These are phyloP conservation scores for Phaeosphaeriaceae sp. DNA, from an alignment of 2,329 filamentous ascomycete genomes.

Conservation along the genomic window DNA sequence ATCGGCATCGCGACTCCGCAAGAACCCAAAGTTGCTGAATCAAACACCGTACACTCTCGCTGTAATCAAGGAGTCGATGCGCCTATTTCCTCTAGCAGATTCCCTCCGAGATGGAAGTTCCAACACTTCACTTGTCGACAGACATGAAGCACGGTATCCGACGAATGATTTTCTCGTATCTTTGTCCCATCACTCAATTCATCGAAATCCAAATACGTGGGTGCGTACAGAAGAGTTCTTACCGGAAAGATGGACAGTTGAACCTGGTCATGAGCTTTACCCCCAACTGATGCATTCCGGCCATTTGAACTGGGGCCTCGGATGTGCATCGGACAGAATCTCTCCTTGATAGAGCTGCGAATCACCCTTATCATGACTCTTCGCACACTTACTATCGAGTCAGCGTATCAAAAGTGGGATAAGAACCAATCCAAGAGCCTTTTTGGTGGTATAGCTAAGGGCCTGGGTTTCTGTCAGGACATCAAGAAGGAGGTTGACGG, in stretches of 20 bases:
- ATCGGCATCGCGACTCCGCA: neutral
- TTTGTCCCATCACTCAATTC: slow-evolving; percentile 16
- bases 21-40: slow-evolving; percentile 32
- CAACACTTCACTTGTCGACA: slow-evolving; percentile 7
- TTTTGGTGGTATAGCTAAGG: too few species aligned
- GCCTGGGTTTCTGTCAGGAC: too few species aligned
- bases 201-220: slow-evolving; percentile 25
- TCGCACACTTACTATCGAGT: too few species aligned
- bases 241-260: slow-evolving; percentile 30
- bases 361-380: too few species aligned
- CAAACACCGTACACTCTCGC: slow-evolving; percentile 34
- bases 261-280: slow-evolving; percentile 8
- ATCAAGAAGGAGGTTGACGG: too few species aligned
- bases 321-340: too few species aligned
- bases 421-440: too few species aligned
- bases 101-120: slow-evolving; percentile 21
- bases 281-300: slow-evolving; percentile 28
- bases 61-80: slow-evolving; percentile 44
- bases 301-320: slow-evolving; percentile 35
- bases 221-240: slow-evolving; percentile 19
- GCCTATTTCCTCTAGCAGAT: slow-evolving; percentile 41
- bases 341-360: too few species aligned
- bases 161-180: slow-evolving; percentile 10
- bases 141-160: slow-evolving; percentile 11
- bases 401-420: too few species aligned